Evolutionary conservation across 1,284 basidiomycete genomes (phyloP).

Genomic region (Sporisorium graminicola): DNA sequence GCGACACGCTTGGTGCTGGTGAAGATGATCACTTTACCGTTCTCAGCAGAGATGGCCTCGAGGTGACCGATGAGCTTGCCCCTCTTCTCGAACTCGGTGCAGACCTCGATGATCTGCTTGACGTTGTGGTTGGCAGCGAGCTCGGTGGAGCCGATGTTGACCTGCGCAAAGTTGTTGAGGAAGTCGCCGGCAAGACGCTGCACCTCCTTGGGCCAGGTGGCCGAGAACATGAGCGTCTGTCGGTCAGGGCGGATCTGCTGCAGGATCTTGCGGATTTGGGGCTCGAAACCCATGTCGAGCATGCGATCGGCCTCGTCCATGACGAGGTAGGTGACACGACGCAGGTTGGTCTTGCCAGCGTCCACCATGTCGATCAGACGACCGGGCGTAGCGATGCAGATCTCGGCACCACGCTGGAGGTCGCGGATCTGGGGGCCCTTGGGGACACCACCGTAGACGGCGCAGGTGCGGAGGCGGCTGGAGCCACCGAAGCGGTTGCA

Average conservation of each 20-base stretch:
- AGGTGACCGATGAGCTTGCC: slow-evolving; percentile 96
- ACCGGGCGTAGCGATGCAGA: slow-evolving; percentile 85
- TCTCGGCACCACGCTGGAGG: slow-evolving; percentile 93
- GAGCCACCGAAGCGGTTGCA: slow-evolving; percentile 98
- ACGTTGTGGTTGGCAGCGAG: slow-evolving; percentile 99
- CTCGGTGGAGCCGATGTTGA: slow-evolving; percentile 99
- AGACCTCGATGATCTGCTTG: slow-evolving; percentile 92
- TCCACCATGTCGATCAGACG: slow-evolving; percentile 89
- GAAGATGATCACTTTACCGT: slow-evolving; percentile 98
- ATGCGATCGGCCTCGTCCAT: slow-evolving; percentile 99
- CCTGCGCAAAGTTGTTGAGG: slow-evolving; percentile 94
- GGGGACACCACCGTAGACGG: slow-evolving; percentile 97
- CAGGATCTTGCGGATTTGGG: slow-evolving; percentile 98
- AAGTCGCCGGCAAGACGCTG: slow-evolving; percentile 98
- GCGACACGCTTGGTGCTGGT: slow-evolving; percentile 97
- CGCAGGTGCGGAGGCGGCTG: slow-evolving; percentile 96
- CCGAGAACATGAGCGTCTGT: slow-evolving; percentile 86
- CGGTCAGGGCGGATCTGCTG: slow-evolving; percentile 95
- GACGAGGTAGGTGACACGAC: slow-evolving; percentile 94
- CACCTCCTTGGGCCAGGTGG: slow-evolving; percentile 99
- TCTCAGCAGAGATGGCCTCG: slow-evolving; percentile 94
- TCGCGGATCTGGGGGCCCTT: slow-evolving; percentile 99
- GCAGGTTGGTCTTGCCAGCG: slow-evolving; percentile 93
- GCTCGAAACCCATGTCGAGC: slow-evolving; percentile 99
- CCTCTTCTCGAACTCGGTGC: slow-evolving; percentile 98